Percentiles rank a stretch among this genome's conserved stretches.
Evolutionary conservation across 805 yeast genomes (phyloP).

Genomic region (Torulaspora gathmanii): DNA sequence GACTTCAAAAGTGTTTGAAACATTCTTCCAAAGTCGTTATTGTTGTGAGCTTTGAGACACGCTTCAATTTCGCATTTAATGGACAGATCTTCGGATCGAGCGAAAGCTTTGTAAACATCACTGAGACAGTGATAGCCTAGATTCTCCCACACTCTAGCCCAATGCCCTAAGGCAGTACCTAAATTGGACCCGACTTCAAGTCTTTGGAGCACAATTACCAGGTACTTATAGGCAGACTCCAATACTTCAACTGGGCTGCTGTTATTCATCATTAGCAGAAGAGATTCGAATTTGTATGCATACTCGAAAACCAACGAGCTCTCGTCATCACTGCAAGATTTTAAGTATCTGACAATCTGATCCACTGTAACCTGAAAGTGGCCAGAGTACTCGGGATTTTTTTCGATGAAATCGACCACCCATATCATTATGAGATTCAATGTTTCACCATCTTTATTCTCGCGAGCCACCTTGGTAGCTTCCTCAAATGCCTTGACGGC

Average conservation of each 20-base stretch:
- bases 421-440: constrained; percentile 68
- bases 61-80: constrained; percentile 13
- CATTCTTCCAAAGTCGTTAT: constrained; percentile 37
- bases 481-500: constrained; percentile 80
- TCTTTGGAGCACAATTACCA: constrained; percentile 50
- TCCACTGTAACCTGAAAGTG: constrained; percentile 53
- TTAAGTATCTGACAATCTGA: constrained; percentile 57
- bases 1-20: constrained; percentile 39
- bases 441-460: constrained; percentile 69
- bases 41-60: constrained; percentile 5
- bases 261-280: constrained; percentile 50
- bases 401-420: constrained; percentile 65
- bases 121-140: constrained; percentile 20
- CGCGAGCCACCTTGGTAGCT: constrained; percentile 83
- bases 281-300: constrained; percentile 62
- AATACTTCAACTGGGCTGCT: constrained; percentile 42
- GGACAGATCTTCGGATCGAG: neutral
- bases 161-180: constrained; percentile 14
- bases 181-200: constrained; percentile 24
- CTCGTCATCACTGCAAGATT: constrained; percentile 31
- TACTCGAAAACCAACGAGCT: constrained; percentile 40
- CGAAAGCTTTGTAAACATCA: constrained; percentile 16
- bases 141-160: constrained; percentile 19
- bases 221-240: constrained; percentile 55
- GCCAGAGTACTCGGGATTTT: constrained; percentile 55